Percentiles rank a stretch among this genome's conserved stretches.
Conservation (phyloP, 306 rosid species). For the Trifolium pratense region DNA sequence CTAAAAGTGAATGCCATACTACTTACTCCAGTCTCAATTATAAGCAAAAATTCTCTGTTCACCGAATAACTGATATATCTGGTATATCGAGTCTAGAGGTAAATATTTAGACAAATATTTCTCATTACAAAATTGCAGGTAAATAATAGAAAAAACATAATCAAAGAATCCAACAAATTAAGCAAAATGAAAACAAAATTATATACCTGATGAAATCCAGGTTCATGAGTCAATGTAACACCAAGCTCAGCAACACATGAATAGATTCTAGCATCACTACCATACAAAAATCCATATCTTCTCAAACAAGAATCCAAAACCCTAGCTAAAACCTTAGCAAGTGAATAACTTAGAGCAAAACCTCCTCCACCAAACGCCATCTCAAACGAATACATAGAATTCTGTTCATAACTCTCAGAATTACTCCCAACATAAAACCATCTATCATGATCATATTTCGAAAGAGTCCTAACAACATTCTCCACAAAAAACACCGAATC, state of each 20-base stretch:
- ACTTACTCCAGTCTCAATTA: too few species aligned
- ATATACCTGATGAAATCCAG: slow-evolving; percentile 97
- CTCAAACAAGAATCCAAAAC: slow-evolving; percentile 85
- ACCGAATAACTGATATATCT: too few species aligned
- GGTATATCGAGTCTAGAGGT: too few species aligned
- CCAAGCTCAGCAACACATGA: slow-evolving; percentile 92
- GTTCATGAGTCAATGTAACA: slow-evolving; percentile 76
- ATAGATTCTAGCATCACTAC: slow-evolving; percentile 85
- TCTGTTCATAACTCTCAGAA: slow-evolving; percentile 89
- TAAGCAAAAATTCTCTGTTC: too few species aligned
- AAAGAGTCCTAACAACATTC: slow-evolving; percentile 64
- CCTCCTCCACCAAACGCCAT: slow-evolving; percentile 99
- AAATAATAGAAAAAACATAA: not conserved
- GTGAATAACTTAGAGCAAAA: slow-evolving; percentile 74
- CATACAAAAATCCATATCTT: slow-evolving; percentile 82
- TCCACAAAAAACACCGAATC: slow-evolving; percentile 90
- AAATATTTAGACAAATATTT: too few species aligned
- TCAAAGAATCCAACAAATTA: not conserved
- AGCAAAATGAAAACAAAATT: not conserved
- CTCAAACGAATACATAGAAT: slow-evolving; percentile 61
- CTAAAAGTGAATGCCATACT: not conserved
- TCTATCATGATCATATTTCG: slow-evolving; percentile 72
- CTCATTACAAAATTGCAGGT: slow-evolving; percentile 6
- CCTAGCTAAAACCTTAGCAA: slow-evolving; percentile 71
- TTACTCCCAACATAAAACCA: slow-evolving; percentile 80